phyloP scores from a whole-genome alignment of 1,284 basidiomycete genomes.

The Filobasidium uniguttulatum region DNA sequence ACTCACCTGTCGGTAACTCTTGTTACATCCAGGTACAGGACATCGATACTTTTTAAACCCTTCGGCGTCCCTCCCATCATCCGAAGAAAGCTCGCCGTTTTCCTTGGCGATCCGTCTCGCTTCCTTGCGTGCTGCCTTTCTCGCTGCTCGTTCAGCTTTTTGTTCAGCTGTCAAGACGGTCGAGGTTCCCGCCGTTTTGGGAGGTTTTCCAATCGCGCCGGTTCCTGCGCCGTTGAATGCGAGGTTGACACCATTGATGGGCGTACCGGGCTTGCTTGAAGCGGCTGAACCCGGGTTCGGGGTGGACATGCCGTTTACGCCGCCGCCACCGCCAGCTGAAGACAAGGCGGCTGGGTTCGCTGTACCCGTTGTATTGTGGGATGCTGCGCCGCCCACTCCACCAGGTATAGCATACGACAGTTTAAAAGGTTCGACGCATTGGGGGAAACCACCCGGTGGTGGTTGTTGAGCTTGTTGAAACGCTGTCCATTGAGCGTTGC shows the following conservation, averaged over 20 bases:
- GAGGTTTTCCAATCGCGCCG: slow-evolving; percentile 8
- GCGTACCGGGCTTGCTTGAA: slow-evolving; percentile 2
- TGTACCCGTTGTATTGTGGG: not conserved
- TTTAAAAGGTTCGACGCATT: slow-evolving; percentile 32
- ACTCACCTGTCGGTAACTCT: slow-evolving; percentile 44
- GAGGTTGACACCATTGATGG: slow-evolving; percentile 4
- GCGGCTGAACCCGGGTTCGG: slow-evolving; percentile 1
- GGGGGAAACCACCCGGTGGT: slow-evolving; percentile 16
- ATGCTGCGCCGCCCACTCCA: not conserved
- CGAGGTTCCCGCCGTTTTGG: slow-evolving; percentile 2
- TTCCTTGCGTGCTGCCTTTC: slow-evolving; percentile 26
- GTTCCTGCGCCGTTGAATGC: slow-evolving; percentile 12
- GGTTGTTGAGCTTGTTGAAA: slow-evolving; percentile 16
- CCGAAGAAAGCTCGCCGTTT: slow-evolving; percentile 16
- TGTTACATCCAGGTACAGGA: slow-evolving; percentile 46
- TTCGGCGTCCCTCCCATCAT: slow-evolving; percentile 18
- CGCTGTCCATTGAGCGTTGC: slow-evolving; percentile 1
- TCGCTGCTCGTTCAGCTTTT: slow-evolving; percentile 16
- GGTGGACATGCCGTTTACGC: no score
- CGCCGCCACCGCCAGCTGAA: no score
- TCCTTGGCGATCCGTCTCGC: slow-evolving; percentile 19
- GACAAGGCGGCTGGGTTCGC: not conserved
- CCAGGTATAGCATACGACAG: slow-evolving; percentile 27
- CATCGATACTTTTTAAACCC: slow-evolving; percentile 46
- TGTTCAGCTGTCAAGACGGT: slow-evolving; percentile 12